Percentiles rank a stretch among this genome's conserved stretches.
These are phyloP conservation scores for Plasmodium gonderi DNA, from an alignment of 169 alveolate genomes.

Conservation along the genomic window DNA sequence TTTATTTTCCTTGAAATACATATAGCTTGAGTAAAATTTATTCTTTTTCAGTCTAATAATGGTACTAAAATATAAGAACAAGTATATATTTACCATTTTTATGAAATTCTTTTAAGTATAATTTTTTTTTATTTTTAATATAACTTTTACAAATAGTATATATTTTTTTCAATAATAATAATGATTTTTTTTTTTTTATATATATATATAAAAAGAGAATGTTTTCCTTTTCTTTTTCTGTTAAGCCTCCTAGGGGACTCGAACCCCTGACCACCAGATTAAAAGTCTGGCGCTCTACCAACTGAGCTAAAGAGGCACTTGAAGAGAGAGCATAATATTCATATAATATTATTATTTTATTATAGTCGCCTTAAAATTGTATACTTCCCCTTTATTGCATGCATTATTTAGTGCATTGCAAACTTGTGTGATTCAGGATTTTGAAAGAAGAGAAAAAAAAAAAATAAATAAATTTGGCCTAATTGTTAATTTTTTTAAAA, in stretches of 20 bases:
- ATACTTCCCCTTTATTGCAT: neutral
- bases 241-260: slow-evolving; percentile 98
- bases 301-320: slow-evolving; percentile 98
- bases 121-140: too few species aligned
- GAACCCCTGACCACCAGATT: slow-evolving; percentile 99
- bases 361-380: neutral
- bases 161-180: too few species aligned
- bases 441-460: neutral
- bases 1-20: too few species aligned
- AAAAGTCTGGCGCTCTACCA: slow-evolving; percentile 99
- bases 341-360: neutral
- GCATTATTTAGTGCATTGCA: too few species aligned
- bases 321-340: neutral
- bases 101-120: too few species aligned
- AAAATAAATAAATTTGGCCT: neutral
- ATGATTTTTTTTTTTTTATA: slow-evolving; percentile 7
- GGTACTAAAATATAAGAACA: too few species aligned
- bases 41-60: too few species aligned
- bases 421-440: neutral
- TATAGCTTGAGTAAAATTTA: too few species aligned
- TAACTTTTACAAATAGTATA: too few species aligned
- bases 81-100: too few species aligned
- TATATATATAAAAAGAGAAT: neutral
- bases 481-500: too few species aligned
- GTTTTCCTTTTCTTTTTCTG: neutral